Percentiles rank a stretch among this genome's conserved stretches.
Evolutionary conservation across 2,329 filamentous ascomycete species (phyloP).

Genomic region (Phyllosticta citrichinensis): DNA sequence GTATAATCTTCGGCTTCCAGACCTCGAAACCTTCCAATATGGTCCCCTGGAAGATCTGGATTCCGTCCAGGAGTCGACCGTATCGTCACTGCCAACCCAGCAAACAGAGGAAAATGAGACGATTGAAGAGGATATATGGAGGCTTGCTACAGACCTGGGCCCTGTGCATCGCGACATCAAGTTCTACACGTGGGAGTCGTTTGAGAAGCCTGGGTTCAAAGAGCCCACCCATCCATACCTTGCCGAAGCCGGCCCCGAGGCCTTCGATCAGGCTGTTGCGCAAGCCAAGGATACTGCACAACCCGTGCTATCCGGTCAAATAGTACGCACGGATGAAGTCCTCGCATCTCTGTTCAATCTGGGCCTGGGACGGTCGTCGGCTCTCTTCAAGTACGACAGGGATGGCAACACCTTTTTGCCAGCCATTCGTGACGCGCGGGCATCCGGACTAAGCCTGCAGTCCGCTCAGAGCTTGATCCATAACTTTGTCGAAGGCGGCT

Average conservation of each 20-base stretch:
- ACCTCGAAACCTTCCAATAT: conserved; percentile 31
- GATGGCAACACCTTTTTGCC: conserved; percentile 43
- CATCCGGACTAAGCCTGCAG: conserved; percentile 42
- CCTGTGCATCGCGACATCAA: conserved; percentile 20
- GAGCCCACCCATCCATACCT: conserved; percentile 45
- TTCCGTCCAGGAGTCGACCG: conserved; percentile 21
- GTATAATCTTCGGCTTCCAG: conserved; percentile 26
- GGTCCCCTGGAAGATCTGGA: conserved; percentile 27
- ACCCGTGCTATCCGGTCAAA: conserved; percentile 20
- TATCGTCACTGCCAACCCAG: conserved; percentile 17
- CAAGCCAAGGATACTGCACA: conserved; percentile 15
- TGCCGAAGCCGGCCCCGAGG: conserved; percentile 55
- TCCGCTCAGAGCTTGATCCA: conserved; percentile 44
- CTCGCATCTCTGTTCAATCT: conserved; percentile 52
- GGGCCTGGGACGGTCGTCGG: conserved; percentile 59
- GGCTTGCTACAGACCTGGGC: conserved; percentile 24
- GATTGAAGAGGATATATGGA: conserved; percentile 30
- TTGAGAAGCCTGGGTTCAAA: conserved; percentile 36
- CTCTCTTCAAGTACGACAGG: conserved; percentile 56
- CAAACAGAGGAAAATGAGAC: conserved; percentile 16
- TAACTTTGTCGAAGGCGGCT: conserved; percentile 31
- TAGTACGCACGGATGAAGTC: conserved; percentile 28
- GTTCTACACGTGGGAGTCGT: conserved; percentile 62
- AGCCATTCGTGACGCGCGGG: conserved; percentile 33
- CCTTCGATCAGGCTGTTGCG: conserved; percentile 53